Conservation (phyloP, 2,329 filamentous ascomycete species). For the Colletotrichum orbiculare region DNA sequence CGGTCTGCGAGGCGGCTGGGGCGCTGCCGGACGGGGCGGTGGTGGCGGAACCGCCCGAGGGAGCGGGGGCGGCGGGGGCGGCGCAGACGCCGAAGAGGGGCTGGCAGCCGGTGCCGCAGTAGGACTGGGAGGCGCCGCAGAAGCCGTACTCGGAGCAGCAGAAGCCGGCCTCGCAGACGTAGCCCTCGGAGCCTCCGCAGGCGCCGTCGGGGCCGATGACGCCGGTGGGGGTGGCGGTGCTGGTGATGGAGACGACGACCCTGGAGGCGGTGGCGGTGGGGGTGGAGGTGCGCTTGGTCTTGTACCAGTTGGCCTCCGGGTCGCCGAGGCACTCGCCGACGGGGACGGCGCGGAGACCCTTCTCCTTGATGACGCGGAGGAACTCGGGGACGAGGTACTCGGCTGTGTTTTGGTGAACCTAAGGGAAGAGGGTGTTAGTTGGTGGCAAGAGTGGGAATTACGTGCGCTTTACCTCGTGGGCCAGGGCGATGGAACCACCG, state of each 20-base stretch:
- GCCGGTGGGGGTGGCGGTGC: conserved; percentile 37
- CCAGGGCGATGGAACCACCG: conserved; percentile 53
- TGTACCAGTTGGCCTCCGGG: conserved; percentile 58
- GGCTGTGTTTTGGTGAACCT: conserved; percentile 38
- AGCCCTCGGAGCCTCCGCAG: conserved; percentile 33
- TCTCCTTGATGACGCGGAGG: conserved; percentile 35
- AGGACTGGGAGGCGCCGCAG: conserved; percentile 36
- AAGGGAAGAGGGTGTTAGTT: conserved; percentile 33
- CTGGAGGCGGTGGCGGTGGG: conserved; percentile 34
- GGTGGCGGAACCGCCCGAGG: conserved; percentile 13
- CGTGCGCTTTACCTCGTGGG: conserved; percentile 50
- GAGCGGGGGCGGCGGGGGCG: conserved; percentile 21
- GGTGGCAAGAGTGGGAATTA: conserved; percentile 53
- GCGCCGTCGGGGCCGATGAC: conserved; percentile 31
- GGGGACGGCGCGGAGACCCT: conserved; percentile 50
- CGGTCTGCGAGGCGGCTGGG: conserved; percentile 10
- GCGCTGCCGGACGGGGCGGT: conserved; percentile 2
- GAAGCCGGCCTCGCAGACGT: conserved; percentile 31
- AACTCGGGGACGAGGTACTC: conserved; percentile 37
- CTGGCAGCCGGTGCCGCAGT: conserved; percentile 39
- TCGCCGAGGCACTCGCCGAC: conserved; percentile 60
- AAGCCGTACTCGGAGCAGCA: conserved; percentile 40
- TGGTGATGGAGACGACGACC: conserved; percentile 33
- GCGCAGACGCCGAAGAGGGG: conserved; percentile 37
- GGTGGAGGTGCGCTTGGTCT: conserved; percentile 35